Evolutionary conservation across 2,329 filamentous ascomycete genomes (phyloP).

Genomic region (Teratosphaeria zuluensis): DNA sequence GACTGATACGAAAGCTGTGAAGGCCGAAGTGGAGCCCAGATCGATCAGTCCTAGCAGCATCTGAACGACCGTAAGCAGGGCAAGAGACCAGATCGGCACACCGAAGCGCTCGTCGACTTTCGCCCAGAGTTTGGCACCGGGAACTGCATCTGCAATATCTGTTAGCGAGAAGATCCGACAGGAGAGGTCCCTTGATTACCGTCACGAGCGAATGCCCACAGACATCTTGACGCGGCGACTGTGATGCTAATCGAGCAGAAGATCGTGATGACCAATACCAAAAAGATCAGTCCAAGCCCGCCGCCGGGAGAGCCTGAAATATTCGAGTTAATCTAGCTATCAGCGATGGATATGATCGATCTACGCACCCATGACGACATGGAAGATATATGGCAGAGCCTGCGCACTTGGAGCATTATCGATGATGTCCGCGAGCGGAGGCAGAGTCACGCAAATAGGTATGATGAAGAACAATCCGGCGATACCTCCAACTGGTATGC

Average conservation of each 20-base stretch:
- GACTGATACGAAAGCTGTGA: conserved; percentile 43
- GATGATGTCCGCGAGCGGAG: conserved; percentile 37
- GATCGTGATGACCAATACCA: conserved; percentile 41
- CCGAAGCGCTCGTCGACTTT: conserved; percentile 27
- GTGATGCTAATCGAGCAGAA: conserved; percentile 48
- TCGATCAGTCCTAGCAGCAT: conserved; percentile 43
- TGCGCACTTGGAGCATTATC: conserved; percentile 35
- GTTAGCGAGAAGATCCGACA: not conserved
- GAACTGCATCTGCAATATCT: conserved; percentile 27
- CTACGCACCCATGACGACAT: conserved; percentile 35
- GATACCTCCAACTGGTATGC: conserved; percentile 44
- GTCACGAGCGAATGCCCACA: conserved; percentile 39
- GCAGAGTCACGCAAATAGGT: conserved; percentile 44
- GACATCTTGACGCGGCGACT: conserved; percentile 38
- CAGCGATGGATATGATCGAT: not conserved
- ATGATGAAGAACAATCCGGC: conserved; percentile 48
- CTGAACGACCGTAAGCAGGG: conserved; percentile 36
- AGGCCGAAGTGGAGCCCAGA: conserved; percentile 38
- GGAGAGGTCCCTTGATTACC: not conserved
- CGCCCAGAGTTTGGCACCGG: conserved; percentile 29
- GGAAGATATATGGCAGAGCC: conserved; percentile 41
- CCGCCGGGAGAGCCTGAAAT: conserved; percentile 31
- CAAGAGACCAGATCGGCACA: conserved; percentile 34
- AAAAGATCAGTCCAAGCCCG: conserved; percentile 38
- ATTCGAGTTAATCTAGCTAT: not conserved